phyloP scores from a whole-genome alignment of 257 asterid genomes.

The Solanum gandarillasii region DNA sequence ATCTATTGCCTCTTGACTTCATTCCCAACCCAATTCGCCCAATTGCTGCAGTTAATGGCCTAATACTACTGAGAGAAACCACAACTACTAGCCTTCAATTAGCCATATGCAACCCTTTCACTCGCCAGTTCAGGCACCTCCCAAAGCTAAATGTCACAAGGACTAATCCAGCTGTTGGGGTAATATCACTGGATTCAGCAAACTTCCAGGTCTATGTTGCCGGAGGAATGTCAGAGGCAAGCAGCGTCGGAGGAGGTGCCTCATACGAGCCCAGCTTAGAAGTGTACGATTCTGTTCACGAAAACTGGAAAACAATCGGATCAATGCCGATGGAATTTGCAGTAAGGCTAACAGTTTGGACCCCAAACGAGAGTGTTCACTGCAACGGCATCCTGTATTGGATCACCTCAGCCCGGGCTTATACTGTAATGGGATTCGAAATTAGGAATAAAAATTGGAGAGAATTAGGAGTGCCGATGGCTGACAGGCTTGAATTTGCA shows the following conservation, averaged over 20 bases:
- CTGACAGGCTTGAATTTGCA: slow-evolving; percentile 67
- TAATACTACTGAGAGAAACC: slow-evolving; percentile 28
- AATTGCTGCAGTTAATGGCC: slow-evolving; percentile 35
- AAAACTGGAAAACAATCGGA: slow-evolving; percentile 26
- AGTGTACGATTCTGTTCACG: slow-evolving; percentile 34
- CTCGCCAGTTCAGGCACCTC: slow-evolving; percentile 38
- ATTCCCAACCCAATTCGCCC: slow-evolving; percentile 26
- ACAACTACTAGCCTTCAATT: slow-evolving; percentile 31
- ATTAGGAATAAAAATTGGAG: slow-evolving; percentile 40
- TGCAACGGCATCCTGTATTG: slow-evolving; percentile 50
- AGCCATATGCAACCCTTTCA: slow-evolving; percentile 61
- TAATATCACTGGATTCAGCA: slow-evolving; percentile 4
- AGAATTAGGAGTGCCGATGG: slow-evolving; percentile 66
- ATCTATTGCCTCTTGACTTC: slow-evolving; percentile 24
- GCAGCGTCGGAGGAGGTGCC: slow-evolving; percentile 39
- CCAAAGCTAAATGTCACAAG: slow-evolving; percentile 28
- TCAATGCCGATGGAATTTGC: slow-evolving; percentile 64
- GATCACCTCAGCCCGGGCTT: slow-evolving; percentile 79
- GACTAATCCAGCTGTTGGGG: slow-evolving; percentile 67
- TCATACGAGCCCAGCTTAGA: slow-evolving; percentile 52
- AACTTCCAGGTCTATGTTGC: slow-evolving; percentile 46
- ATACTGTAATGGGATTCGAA: slow-evolving; percentile 57
- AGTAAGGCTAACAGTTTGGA: slow-evolving; percentile 86
- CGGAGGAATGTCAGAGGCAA: slow-evolving; percentile 69
- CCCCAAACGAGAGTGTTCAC: slow-evolving; percentile 57